A percentile compares a stretch with the other conserved stretches of the same genome.
These are phyloP conservation scores for Gynostemma pentaphyllum DNA, from an alignment of 306 rosid genomes.

Conservation along the genomic window DNA sequence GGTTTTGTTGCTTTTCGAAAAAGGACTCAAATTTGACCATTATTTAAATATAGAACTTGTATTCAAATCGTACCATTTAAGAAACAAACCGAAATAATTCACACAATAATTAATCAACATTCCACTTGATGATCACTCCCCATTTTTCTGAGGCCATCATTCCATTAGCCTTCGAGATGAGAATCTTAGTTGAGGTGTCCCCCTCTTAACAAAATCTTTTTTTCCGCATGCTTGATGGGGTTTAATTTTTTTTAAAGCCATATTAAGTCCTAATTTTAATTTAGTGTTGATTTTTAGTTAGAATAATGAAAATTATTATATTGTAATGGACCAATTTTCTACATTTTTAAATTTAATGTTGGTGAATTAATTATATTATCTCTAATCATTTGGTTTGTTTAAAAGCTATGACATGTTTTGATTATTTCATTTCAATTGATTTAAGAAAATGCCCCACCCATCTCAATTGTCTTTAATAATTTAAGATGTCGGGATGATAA, in stretches of 20 bases:
- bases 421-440: neutral
- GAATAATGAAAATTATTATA: neutral
- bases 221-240: neutral
- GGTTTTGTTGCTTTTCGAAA: neutral
- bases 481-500: too few relatives aligned
- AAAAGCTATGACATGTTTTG: neutral
- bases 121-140: neutral
- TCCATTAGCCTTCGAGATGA: neutral
- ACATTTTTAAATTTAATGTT: neutral
- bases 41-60: neutral
- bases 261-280: too few relatives aligned
- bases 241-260: too few relatives aligned
- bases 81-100: neutral
- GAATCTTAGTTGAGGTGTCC: constrained; percentile 6
- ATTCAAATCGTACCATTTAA: neutral
- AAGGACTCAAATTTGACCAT: neutral
- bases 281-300: neutral
- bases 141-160: neutral
- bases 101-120: neutral
- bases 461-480: too few relatives aligned
- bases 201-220: neutral
- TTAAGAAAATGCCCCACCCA: neutral
- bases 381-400: neutral
- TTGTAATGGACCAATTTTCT: neutral
- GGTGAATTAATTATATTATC: constrained; percentile 5